Percentiles rank a stretch among this genome's conserved stretches.
These are phyloP conservation scores for Rhodotorula sp. DNA, from an alignment of 1,284 basidiomycete species.

Conservation along the genomic window DNA sequence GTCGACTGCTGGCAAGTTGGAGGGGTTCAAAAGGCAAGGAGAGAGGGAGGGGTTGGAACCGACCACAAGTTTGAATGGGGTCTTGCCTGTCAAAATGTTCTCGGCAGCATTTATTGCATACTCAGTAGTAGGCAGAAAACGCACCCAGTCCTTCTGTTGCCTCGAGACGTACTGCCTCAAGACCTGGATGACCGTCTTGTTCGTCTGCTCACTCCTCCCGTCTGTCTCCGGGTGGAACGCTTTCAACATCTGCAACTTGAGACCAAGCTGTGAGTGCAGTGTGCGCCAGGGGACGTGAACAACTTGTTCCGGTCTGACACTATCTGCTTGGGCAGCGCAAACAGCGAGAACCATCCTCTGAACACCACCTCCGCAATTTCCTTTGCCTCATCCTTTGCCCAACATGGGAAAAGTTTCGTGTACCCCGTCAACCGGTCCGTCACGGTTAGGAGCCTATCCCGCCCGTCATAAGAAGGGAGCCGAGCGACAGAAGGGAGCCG, in stretches of 20 bases:
- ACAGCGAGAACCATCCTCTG: conserved; percentile 47
- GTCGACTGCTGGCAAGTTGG: too few relatives aligned
- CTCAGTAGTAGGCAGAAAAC: too few relatives aligned
- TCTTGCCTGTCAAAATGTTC: too few relatives aligned
- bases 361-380: conserved; percentile 48
- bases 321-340: conserved; percentile 47
- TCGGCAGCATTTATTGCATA: too few relatives aligned
- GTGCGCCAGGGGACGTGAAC: conserved; percentile 43
- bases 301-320: conserved; percentile 43
- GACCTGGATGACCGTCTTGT: too few relatives aligned
- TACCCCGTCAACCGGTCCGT: conserved; percentile 51
- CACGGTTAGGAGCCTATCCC: conserved; percentile 51
- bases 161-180: too few relatives aligned
- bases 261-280: conserved; percentile 36
- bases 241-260: conserved; percentile 50
- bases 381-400: conserved; percentile 51
- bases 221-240: conserved; percentile 57
- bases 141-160: too few relatives aligned
- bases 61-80: too few relatives aligned
- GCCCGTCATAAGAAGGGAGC: conserved; percentile 49
- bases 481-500: too few relatives aligned
- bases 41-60: too few relatives aligned
- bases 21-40: too few relatives aligned
- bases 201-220: too few relatives aligned
- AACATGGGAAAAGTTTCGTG: conserved; percentile 49